Percentiles rank a stretch among this genome's conserved stretches.
Conservation (phyloP, 2,329 filamentous ascomycete species). For the Colletotrichum sp. region DNA sequence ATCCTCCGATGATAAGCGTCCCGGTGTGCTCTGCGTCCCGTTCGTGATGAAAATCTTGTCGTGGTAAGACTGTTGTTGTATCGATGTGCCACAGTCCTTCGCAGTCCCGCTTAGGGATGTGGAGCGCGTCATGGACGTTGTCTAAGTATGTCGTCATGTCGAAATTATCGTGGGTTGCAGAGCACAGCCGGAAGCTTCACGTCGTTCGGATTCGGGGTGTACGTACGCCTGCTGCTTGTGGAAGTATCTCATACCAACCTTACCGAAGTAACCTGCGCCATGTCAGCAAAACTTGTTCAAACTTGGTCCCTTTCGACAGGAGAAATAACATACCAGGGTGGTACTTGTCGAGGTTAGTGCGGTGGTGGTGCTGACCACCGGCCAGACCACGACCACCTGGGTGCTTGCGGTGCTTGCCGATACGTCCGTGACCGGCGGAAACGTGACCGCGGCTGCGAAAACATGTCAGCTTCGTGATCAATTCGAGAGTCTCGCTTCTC, state of each 20-base stretch:
- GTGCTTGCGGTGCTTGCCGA: constrained; percentile 98
- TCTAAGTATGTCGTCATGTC: not conserved
- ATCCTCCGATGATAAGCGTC: not conserved
- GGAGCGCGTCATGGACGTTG: not conserved
- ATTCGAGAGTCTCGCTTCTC: not conserved
- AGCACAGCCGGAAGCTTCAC: not conserved
- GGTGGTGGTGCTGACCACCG: constrained; percentile 99
- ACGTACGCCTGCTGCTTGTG: constrained; percentile 81
- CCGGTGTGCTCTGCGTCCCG: not conserved
- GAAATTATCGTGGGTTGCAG: not conserved
- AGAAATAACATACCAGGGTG: constrained; percentile 44
- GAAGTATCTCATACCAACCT: constrained; percentile 96
- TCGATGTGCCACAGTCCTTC: not conserved
- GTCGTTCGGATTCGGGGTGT: not conserved
- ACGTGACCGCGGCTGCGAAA: constrained; percentile 87
- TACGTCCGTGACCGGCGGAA: constrained; percentile 95
- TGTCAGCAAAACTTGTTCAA: constrained; percentile 61
- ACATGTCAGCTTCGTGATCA: constrained; percentile 24
- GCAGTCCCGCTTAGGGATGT: too few species aligned
- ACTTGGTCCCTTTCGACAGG: not conserved
- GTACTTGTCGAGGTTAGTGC: constrained; percentile 85
- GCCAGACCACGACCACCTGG: constrained; percentile 85
- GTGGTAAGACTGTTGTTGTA: not conserved
- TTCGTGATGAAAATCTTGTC: not conserved
- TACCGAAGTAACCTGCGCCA: constrained; percentile 99